Base-by-base conservation (phyloP, 1,284 basidiomycete species). In the Coniferiporia sulphurascens region DNA sequence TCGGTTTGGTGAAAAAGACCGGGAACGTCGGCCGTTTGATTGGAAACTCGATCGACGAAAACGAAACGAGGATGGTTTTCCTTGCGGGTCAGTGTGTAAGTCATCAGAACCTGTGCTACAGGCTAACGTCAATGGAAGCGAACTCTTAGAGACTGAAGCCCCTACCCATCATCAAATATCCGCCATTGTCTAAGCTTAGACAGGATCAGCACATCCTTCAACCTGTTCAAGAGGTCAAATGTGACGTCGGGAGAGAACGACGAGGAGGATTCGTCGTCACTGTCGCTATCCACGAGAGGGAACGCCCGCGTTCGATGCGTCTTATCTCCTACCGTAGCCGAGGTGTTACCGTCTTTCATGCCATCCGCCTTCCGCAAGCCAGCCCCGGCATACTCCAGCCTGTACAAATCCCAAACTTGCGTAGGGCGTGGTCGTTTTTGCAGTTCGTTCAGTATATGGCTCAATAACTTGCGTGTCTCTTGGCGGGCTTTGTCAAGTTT, bases 401-500 rank as follows among this genome's bases (percentile, higher is more conserved):
- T 70, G 32, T 79, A 70, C 5, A 68, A 64, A 52, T 81, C 76
- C 56, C 79, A 76, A 36, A 81, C 70, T 0, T 80, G 68, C 3
- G 81, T 79, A 48, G 87, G 82, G 61, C 76, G 76, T 2, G 72
- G 71, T 61, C 87, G 76, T 57, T 72, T 73, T 49, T 78, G 77
- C 34, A 89, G 74, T 64, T 86, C 83, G 7, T 71, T 72, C 15
- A 88, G 71, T 35, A 86, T 74, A 68, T 85, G 82, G 0, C 77
- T 75, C 8, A 87, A 72, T 34, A 86, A 73, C 67, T 87, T 86
- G 45, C 80, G 76, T 7, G 81, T 80, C 69, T 85, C 85, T 57
- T 78, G 78, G 27, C 73, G 73, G 27, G 79, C 78, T 63, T 75
- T 72, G 73, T 55, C 69, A 70, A 32, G 68, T 70, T 55, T 62